These are phyloP conservation scores for Talaromyces sp. DNA, from an alignment of 2,329 filamentous ascomycete species.

Conservation along the genomic window DNA sequence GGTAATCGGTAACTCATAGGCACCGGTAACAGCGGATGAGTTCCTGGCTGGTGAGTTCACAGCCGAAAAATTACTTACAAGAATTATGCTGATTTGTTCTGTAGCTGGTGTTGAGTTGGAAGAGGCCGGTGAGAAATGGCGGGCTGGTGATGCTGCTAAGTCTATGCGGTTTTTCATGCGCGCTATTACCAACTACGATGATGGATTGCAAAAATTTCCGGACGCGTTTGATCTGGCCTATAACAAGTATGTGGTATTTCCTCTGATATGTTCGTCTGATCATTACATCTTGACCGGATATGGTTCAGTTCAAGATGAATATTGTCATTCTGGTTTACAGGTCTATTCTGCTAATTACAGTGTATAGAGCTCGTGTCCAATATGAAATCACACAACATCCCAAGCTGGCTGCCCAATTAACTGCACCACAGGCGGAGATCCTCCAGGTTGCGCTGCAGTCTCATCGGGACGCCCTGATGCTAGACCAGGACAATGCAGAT, in stretches of 20 bases:
- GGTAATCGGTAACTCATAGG: constrained; percentile 22
- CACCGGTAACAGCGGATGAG: constrained; percentile 66
- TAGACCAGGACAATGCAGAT: constrained; percentile 67
- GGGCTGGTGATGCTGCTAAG: constrained; percentile 70
- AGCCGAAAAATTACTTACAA: not conserved
- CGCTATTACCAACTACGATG: constrained; percentile 68
- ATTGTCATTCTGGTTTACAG: not conserved
- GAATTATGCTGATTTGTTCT: not conserved
- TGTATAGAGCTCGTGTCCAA: constrained; percentile 64
- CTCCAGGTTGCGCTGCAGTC: constrained; percentile 64
- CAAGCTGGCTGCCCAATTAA: constrained; percentile 62
- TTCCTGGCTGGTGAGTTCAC: constrained; percentile 60
- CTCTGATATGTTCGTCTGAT: not conserved
- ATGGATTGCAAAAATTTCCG: constrained; percentile 64
- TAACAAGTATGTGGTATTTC: constrained; percentile 62
- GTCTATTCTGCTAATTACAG: not conserved
- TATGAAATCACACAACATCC: constrained; percentile 71
- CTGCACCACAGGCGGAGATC: constrained; percentile 55
- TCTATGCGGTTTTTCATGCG: constrained; percentile 61
- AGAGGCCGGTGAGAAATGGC: constrained; percentile 74
- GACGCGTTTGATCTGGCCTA: constrained; percentile 71
- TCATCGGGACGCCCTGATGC: constrained; percentile 62
- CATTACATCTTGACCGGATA: not conserved
- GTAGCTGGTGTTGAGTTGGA: constrained; percentile 68
- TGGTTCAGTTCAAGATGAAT: not conserved